phyloP scores from a whole-genome alignment of 129 eudicot genomes.

The Pulicaria dysenterica region DNA sequence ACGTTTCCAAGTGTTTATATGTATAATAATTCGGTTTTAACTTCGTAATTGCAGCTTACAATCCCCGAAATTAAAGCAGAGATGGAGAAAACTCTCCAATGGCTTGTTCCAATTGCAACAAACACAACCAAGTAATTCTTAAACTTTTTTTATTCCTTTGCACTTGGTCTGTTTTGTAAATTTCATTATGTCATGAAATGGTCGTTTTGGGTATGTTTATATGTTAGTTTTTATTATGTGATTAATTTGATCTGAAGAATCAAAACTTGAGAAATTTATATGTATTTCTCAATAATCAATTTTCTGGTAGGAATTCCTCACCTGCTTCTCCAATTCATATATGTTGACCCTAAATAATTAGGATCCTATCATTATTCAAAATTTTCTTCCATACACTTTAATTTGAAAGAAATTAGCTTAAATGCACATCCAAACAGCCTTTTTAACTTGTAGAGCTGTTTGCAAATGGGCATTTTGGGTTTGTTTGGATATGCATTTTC shows the following conservation, averaged over 20 bases:
- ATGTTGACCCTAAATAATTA: not conserved
- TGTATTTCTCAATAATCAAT: not conserved
- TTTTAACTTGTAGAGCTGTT: not conserved
- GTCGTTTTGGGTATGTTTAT: not conserved
- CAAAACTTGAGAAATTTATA: too few species aligned
- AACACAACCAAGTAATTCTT: conserved; percentile 89
- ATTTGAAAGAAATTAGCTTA: not conserved
- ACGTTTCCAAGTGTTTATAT: not conserved
- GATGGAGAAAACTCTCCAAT: conserved; percentile 95
- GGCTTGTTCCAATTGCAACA: conserved; percentile 98
- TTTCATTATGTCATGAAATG: not conserved
- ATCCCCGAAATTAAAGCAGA: conserved; percentile 86
- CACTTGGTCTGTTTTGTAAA: not conserved
- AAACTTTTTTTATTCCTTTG: not conserved
- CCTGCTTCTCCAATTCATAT: not conserved
- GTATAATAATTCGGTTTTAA: conserved; percentile 9
- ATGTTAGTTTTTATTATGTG: not conserved
- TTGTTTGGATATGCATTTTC: not conserved
- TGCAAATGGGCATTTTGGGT: not conserved
- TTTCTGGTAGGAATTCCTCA: not conserved
- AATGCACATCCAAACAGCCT: not conserved
- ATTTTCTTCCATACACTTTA: not conserved
- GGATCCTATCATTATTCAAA: not conserved
- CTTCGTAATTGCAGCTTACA: conserved; percentile 59
- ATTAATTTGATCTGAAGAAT: not conserved